These are phyloP conservation scores for Leishmania turanica DNA, from an alignment of 208 protist species.

Conservation along the genomic window DNA sequence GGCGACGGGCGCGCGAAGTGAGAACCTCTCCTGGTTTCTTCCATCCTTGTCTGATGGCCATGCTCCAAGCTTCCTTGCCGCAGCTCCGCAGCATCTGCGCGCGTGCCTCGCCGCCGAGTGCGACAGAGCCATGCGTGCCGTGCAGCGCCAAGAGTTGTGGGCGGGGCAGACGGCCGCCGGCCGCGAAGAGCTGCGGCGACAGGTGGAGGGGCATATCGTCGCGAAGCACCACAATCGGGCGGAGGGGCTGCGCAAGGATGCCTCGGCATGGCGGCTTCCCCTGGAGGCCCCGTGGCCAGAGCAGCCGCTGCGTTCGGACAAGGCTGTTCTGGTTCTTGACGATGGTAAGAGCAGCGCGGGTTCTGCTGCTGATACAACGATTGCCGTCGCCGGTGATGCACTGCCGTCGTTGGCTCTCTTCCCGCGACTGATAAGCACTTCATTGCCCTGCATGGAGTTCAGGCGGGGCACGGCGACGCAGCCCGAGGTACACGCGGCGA, in stretches of 20 bases:
- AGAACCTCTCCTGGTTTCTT: not conserved
- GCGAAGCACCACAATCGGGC: not conserved
- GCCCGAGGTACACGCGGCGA: not conserved
- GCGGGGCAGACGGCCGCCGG: not conserved
- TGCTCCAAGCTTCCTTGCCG: not conserved
- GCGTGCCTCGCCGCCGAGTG: not conserved
- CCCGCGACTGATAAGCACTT: not conserved
- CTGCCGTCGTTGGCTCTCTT: not conserved
- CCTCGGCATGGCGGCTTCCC: not conserved
- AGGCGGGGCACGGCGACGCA: not conserved
- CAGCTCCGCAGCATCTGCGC: not conserved
- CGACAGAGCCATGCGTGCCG: not conserved
- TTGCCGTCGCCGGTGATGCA: not conserved
- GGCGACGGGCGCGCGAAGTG: not conserved
- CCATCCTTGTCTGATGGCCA: not conserved
- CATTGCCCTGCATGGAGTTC: not conserved
- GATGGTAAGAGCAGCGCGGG: not conserved
- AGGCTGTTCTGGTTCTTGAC: not conserved
- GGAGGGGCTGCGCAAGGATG: not conserved
- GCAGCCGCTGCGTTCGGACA: not conserved
- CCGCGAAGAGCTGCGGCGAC: constrained; percentile 2
- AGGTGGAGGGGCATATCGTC: not conserved
- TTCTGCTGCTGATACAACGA: not conserved
- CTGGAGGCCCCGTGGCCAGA: not conserved
- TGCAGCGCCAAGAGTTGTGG: constrained; percentile 10